phyloP scores from a whole-genome alignment of 441 rosid genomes.

The Monsonia emarginata region DNA sequence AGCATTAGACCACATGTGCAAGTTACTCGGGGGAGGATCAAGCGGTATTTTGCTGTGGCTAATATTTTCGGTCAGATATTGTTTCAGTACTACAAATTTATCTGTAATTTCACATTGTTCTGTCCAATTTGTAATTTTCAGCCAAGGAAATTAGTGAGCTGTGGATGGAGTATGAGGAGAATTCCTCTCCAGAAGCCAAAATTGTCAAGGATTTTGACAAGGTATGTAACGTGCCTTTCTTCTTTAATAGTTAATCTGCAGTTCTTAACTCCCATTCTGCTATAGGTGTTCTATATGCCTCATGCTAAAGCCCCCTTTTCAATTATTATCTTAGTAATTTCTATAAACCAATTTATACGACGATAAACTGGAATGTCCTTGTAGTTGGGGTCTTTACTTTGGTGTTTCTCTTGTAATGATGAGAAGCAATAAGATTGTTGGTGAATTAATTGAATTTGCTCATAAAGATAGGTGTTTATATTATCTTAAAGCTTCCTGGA shows the following conservation, averaged over 20 bases:
- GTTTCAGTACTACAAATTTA: neutral
- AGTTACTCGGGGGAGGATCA: conserved; percentile 65
- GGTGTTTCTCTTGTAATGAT: neutral
- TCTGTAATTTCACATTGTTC: neutral
- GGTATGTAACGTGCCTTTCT: conserved; percentile 25
- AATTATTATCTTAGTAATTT: neutral
- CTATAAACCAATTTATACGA: neutral
- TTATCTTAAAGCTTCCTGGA: neutral
- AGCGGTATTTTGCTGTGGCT: conserved; percentile 35
- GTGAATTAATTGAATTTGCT: neutral
- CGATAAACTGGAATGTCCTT: neutral
- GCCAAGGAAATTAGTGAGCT: conserved; percentile 62
- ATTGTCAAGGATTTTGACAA: conserved; percentile 90
- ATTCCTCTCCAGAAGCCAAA: conserved; percentile 74
- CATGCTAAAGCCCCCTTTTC: neutral
- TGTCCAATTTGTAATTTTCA: conserved; percentile 23
- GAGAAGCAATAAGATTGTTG: neutral
- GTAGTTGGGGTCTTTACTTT: neutral
- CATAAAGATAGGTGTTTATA: neutral
- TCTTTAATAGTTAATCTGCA: neutral
- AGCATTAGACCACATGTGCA: conserved; percentile 85
- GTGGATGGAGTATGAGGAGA: conserved; percentile 84
- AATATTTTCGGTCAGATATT: neutral
- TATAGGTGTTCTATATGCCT: neutral
- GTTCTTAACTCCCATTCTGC: neutral